phyloP scores from a whole-genome alignment of 495 filamentous ascomycete species.

The Elaphomyces granulatus region DNA sequence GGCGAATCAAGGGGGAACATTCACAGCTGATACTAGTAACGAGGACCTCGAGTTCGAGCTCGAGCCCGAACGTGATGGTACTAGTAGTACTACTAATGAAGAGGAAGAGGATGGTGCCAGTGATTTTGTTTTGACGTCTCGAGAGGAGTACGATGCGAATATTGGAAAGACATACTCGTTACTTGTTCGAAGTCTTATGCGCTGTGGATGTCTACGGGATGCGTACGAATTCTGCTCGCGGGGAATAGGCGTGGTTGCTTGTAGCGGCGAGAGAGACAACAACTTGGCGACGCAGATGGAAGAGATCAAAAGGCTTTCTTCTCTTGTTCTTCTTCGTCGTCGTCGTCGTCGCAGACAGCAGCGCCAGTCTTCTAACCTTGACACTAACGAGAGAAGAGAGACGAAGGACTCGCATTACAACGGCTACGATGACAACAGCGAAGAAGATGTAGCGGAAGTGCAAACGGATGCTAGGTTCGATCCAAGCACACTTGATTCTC shows the following conservation, averaged over 20 bases:
- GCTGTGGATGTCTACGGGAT: constrained; percentile 57
- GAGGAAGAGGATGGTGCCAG: constrained; percentile 26
- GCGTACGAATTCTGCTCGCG: constrained; percentile 50
- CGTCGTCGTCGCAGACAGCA: not conserved
- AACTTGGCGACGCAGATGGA: constrained; percentile 18
- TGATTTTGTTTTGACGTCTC: constrained; percentile 23
- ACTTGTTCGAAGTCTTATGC: constrained; percentile 41
- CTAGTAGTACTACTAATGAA: constrained; percentile 8
- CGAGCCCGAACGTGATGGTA: no score
- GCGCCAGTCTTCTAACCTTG: not conserved
- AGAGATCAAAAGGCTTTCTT: constrained; percentile 15
- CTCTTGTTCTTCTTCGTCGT: constrained; percentile 4
- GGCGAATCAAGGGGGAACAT: no score
- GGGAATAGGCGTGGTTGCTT: constrained; percentile 10
- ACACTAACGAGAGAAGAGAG: constrained; percentile 16
- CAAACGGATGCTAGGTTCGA: constrained; percentile 23
- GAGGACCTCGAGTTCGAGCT: no score
- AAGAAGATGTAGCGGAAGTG: no score
- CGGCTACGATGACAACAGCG: no score
- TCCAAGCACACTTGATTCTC: constrained; percentile 44
- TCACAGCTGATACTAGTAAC: no score
- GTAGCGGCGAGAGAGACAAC: constrained; percentile 16
- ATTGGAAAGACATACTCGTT: constrained; percentile 28
- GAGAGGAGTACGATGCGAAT: constrained; percentile 26
- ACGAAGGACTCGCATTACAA: not conserved